Conservation (phyloP, 345 rosid genomes). For the Ailanthus altissimus region DNA sequence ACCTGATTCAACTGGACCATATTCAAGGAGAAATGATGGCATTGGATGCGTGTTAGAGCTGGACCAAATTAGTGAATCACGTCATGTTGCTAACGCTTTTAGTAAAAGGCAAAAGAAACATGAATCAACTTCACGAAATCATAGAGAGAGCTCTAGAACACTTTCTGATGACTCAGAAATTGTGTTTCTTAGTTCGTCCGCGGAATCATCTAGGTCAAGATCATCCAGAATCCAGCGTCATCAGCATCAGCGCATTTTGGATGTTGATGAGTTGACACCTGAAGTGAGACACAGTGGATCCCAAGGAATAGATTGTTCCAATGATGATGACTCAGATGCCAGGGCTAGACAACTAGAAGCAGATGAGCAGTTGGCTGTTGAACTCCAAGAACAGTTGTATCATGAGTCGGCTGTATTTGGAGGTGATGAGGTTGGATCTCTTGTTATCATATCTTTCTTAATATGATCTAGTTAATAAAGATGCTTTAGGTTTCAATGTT, state of each 20-base stretch:
- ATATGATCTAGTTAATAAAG: not conserved
- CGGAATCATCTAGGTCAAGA: conserved; percentile 61
- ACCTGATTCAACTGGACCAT: conserved; percentile 20
- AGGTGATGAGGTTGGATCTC: conserved; percentile 48
- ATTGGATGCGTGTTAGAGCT: conserved; percentile 28
- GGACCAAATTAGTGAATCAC: conserved; percentile 22
- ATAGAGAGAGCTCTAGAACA: conserved; percentile 37
- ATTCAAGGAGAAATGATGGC: conserved; percentile 21
- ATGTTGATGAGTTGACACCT: conserved; percentile 48
- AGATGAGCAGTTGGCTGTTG: conserved; percentile 85
- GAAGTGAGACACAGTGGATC: conserved; percentile 30
- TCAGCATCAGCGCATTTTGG: conserved; percentile 32
- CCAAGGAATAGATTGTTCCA: conserved; percentile 26
- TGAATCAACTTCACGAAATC: conserved; percentile 40
- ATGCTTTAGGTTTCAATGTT: conserved; percentile 14
- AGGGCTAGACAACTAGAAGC: conserved; percentile 85
- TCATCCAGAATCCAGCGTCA: conserved; percentile 41
- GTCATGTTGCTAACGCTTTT: conserved; percentile 19
- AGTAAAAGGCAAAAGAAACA: conserved; percentile 42
- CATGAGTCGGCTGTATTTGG: conserved; percentile 46
- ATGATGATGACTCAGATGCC: conserved; percentile 47
- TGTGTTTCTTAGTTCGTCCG: conserved; percentile 52
- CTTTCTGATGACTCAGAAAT: conserved; percentile 47
- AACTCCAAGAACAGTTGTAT: conserved; percentile 87
- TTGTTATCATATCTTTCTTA: conserved; percentile 1